phyloP scores from a whole-genome alignment of 768 basidiomycete species.

The Auriscalpium vulgare region DNA sequence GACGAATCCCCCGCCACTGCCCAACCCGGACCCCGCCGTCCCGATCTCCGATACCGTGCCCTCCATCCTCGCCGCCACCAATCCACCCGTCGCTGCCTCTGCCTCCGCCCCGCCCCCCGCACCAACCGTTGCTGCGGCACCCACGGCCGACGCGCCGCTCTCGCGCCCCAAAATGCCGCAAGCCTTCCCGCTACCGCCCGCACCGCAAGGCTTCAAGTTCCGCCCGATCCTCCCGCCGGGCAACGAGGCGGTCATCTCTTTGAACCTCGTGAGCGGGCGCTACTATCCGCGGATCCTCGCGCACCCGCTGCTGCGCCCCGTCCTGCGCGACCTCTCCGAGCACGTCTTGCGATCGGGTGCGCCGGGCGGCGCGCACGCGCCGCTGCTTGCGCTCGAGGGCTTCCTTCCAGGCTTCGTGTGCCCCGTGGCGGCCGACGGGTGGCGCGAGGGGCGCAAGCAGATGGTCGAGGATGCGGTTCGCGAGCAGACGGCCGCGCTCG shows the following conservation, averaged over 20 bases:
- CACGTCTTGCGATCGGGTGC: constrained; percentile 27
- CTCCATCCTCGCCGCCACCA: constrained; percentile 2
- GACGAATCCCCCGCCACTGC: constrained; percentile 23
- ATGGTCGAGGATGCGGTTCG: constrained; percentile 61
- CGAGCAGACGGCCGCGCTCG: constrained; percentile 36
- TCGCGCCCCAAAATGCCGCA: constrained; percentile 28
- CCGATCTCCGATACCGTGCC: constrained; percentile 15
- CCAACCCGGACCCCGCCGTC: constrained; percentile 23
- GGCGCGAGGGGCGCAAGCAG: constrained; percentile 39
- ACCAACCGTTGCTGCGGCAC: constrained; percentile 12
- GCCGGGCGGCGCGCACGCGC: constrained; percentile 33
- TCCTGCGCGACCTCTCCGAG: constrained; percentile 27
- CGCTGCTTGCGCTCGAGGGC: constrained; percentile 65
- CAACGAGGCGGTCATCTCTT: constrained; percentile 56
- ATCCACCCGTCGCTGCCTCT: background rate
- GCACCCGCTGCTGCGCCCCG: constrained; percentile 49
- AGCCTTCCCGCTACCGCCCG: constrained; percentile 42
- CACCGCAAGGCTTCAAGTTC: constrained; percentile 66
- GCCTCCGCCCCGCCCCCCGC: background rate
- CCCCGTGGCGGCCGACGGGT: constrained; percentile 58
- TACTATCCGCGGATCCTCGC: constrained; percentile 70
- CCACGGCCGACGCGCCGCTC: constrained; percentile 23
- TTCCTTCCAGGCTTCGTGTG: constrained; percentile 59
- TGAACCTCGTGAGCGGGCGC: constrained; percentile 67
- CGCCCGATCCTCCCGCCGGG: constrained; percentile 55